phyloP scores from a whole-genome alignment of 768 basidiomycete genomes.

The Phaeotremella skinneri region DNA sequence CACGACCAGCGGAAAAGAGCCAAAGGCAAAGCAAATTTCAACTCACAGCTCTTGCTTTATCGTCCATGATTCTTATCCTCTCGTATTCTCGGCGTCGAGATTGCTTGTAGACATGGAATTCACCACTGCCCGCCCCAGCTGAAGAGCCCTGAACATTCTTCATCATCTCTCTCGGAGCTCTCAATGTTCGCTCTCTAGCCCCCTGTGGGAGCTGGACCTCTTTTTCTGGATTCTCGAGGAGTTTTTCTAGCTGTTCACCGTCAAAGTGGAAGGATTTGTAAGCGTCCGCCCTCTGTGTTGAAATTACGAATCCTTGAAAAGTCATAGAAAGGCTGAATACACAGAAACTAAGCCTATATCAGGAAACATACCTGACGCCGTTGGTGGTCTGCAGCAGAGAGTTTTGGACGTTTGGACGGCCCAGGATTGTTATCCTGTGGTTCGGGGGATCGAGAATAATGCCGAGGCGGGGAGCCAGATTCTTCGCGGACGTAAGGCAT shows the following conservation, averaged over 20 bases:
- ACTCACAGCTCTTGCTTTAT: constrained; percentile 70
- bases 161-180: constrained; percentile 67
- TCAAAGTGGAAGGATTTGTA: constrained; percentile 31
- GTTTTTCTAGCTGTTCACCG: constrained; percentile 77
- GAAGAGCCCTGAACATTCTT: constrained; percentile 98
- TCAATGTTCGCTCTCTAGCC: constrained; percentile 74
- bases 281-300: neutral
- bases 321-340: too few species aligned
- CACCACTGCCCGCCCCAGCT: constrained; percentile 94
- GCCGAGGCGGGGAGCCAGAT: constrained; percentile 19
- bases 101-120: constrained; percentile 98
- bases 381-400: constrained; percentile 11
- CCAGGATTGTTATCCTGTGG: constrained; percentile 13
- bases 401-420: constrained; percentile 21
- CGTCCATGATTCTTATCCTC: constrained; percentile 83
- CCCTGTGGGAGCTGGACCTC: constrained; percentile 74
- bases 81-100: constrained; percentile 92
- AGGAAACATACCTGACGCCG: constrained; percentile 13
- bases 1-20: neutral
- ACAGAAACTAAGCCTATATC: neutral
- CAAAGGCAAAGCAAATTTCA: neutral
- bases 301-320: neutral
- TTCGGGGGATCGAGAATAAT: constrained; percentile 19
- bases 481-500: constrained; percentile 15
- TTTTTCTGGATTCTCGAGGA: constrained; percentile 85